These are phyloP conservation scores for Phialophora expanda DNA, from an alignment of 2,329 filamentous ascomycete species.

Conservation along the genomic window DNA sequence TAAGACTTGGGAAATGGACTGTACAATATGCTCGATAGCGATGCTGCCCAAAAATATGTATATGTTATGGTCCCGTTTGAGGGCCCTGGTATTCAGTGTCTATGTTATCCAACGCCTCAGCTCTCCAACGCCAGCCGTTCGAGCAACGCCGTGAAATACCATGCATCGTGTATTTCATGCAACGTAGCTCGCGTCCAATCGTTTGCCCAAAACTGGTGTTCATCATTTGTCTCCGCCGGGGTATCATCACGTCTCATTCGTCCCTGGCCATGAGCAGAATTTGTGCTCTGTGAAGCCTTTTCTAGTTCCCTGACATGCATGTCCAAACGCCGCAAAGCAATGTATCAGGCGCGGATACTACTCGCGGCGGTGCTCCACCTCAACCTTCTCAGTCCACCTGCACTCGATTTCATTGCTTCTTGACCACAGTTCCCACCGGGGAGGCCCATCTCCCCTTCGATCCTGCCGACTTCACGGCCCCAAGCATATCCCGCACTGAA, in stretches of 20 bases:
- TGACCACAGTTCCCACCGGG: slow-evolving; percentile 51
- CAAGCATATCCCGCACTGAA: slow-evolving; percentile 69
- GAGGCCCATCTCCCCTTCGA: slow-evolving; percentile 50
- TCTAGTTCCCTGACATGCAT: slow-evolving; percentile 11
- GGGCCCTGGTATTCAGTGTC: slow-evolving; percentile 1
- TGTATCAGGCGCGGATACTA: slow-evolving; percentile 29
- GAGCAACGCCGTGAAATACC: slow-evolving; percentile 7
- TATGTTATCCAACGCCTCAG: not conserved
- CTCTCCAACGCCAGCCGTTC: not conserved
- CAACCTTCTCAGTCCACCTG: slow-evolving; percentile 28
- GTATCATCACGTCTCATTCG: slow-evolving; percentile 13
- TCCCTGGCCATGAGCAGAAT: slow-evolving; percentile 6
- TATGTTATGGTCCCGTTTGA: not conserved
- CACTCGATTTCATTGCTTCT: slow-evolving; percentile 47
- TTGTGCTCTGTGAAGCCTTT: slow-evolving; percentile 5
- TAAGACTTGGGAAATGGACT: slow-evolving; percentile 39
- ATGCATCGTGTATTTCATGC: slow-evolving; percentile 18
- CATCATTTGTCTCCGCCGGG: slow-evolving; percentile 11
- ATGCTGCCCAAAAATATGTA: not conserved
- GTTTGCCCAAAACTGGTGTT: slow-evolving; percentile 1
- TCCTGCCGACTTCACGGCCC: slow-evolving; percentile 62
- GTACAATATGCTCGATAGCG: not conserved
- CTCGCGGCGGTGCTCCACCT: slow-evolving; percentile 33
- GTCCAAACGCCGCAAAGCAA: slow-evolving; percentile 13
- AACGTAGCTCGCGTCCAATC: slow-evolving; percentile 4